A percentile compares a stretch with the other conserved stretches of the same genome.
Conservation (phyloP, 495 filamentous ascomycete species). For the Penicillium lagena region DNA sequence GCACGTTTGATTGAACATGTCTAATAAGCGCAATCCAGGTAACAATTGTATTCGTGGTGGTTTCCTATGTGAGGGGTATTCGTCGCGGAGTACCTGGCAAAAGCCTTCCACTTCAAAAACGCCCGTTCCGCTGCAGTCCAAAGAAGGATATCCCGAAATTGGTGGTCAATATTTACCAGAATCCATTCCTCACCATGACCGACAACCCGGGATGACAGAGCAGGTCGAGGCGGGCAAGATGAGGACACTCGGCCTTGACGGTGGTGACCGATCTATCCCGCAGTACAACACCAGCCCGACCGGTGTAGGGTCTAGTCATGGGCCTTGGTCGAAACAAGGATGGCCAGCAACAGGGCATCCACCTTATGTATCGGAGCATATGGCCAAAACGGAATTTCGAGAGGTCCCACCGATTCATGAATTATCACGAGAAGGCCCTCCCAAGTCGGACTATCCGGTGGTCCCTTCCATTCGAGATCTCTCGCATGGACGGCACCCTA, state of each 20-base stretch:
- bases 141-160: constrained; percentile 62
- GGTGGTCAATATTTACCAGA: constrained; percentile 40
- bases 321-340: constrained; percentile 35
- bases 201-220: constrained; percentile 27
- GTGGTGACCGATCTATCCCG: constrained; percentile 29
- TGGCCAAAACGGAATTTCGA: constrained; percentile 33
- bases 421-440: constrained; percentile 30
- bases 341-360: constrained; percentile 29
- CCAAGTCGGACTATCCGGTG: constrained; percentile 36
- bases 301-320: constrained; percentile 21
- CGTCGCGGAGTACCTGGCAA: constrained; percentile 66
- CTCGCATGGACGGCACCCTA: constrained; percentile 27
- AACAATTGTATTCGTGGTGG: constrained; percentile 89
- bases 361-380: constrained; percentile 29
- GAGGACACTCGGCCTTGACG: constrained; percentile 38
- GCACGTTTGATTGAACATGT: background rate
- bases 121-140: constrained; percentile 78
- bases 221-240: constrained; percentile 34
- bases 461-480: constrained; percentile 40
- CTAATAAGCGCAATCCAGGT: constrained; percentile 43
- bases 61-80: constrained; percentile 93
- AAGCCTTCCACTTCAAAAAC: constrained; percentile 53
- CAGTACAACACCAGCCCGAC: constrained; percentile 37
- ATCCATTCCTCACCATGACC: constrained; percentile 39
- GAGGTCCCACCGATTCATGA: constrained; percentile 41